These are phyloP conservation scores for Lotmaria passim DNA, from an alignment of 208 protist species.

Conservation along the genomic window DNA sequence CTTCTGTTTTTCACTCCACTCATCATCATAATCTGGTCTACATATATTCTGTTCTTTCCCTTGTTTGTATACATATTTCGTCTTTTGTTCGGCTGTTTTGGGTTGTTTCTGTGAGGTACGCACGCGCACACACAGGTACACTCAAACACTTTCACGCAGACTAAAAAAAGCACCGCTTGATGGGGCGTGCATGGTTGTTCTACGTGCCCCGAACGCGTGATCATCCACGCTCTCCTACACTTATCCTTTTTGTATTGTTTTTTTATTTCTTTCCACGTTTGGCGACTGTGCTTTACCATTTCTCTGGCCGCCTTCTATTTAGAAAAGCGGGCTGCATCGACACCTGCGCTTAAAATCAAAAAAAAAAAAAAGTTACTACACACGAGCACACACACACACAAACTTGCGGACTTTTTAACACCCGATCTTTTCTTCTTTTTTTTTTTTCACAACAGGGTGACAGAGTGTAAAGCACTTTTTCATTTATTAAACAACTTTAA, in stretches of 20 bases:
- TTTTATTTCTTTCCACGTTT: conserved; percentile 5
- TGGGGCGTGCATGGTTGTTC: not conserved
- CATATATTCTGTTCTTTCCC: conserved; percentile 13
- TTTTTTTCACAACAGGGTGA: not conserved
- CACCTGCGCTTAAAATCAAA: no score
- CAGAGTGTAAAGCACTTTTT: not conserved
- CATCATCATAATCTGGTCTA: not conserved
- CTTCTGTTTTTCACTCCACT: conserved; percentile 21
- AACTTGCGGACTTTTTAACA: no score
- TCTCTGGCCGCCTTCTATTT: not conserved
- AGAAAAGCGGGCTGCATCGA: no score
- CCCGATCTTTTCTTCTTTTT: no score
- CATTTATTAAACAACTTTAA: not conserved
- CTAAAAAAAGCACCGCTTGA: not conserved
- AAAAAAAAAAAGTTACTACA: no score
- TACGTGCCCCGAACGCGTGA: no score
- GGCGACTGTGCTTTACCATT: not conserved
- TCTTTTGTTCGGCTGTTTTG: not conserved
- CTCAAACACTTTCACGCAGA: not conserved
- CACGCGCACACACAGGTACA: no score
- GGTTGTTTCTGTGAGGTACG: not conserved
- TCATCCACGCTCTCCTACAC: not conserved
- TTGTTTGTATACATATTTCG: conserved; percentile 9
- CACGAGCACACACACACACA: not conserved
- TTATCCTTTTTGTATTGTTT: no score